These are phyloP conservation scores for Neurospora sp. DNA, from an alignment of 495 filamentous ascomycete genomes.

Conservation along the genomic window DNA sequence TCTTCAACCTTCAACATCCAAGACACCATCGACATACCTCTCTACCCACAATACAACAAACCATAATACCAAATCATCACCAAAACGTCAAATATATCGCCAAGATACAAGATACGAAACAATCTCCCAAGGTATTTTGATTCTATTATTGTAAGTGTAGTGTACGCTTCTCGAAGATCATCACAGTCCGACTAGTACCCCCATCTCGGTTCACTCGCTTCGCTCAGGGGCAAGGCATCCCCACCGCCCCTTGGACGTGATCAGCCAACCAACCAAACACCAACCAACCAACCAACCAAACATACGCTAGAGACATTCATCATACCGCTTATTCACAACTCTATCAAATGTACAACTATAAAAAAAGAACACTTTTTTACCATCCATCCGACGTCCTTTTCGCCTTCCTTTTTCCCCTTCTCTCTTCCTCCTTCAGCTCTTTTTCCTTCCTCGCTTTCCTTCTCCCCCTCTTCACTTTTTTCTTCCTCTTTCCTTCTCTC, in stretches of 20 bases:
- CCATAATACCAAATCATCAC: too few species aligned
- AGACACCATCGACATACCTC: too few species aligned
- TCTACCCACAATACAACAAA: too few species aligned
- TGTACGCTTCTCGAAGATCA: too few species aligned
- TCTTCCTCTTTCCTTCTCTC: not conserved
- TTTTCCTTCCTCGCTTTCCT: not conserved
- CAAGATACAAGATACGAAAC: too few species aligned
- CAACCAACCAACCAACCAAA: not conserved
- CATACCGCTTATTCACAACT: not conserved
- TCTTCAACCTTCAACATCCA: too few species aligned
- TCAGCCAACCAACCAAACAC: not conserved
- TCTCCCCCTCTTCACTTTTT: not conserved
- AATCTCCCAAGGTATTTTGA: too few species aligned
- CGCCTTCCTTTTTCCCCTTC: not conserved
- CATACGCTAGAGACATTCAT: not conserved
- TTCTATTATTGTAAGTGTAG: too few species aligned
- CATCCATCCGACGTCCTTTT: not conserved
- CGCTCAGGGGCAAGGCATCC: not conserved
- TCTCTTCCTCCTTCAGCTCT: not conserved
- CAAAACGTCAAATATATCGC: too few species aligned
- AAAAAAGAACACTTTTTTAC: not conserved
- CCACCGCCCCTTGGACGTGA: not conserved
- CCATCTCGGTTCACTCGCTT: too few species aligned
- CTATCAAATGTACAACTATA: not conserved
- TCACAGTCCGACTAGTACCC: too few species aligned